Percentiles rank a stretch among this genome's conserved stretches.
phyloP scores from a whole-genome alignment of 2,329 filamentous ascomycete genomes.

The Ophiostoma ulmi region DNA sequence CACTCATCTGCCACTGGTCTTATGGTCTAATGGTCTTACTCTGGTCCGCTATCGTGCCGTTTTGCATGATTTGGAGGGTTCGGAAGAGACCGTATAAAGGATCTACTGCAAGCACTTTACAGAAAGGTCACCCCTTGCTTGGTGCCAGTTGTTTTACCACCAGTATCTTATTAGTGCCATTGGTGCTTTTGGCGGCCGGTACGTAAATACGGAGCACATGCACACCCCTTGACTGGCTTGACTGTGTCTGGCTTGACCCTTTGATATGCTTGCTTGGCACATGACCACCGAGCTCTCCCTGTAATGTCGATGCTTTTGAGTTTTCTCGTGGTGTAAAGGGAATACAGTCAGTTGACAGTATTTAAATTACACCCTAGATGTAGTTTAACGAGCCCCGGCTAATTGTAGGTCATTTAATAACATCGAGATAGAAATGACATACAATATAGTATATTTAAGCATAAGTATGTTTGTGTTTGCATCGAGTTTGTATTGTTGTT shows the following conservation, averaged over 20 bases:
- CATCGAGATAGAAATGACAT: neutral
- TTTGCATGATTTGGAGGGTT: neutral
- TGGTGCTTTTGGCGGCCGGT: neutral
- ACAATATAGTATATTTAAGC: neutral
- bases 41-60: neutral
- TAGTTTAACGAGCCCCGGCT: neutral
- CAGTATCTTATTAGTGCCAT: neutral
- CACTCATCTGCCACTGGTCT: neutral
- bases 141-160: neutral
- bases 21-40: neutral
- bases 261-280: slow-evolving; percentile 1
- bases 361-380: neutral
- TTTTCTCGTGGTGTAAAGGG: neutral
- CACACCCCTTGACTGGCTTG: neutral
- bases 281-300: slow-evolving; percentile 1
- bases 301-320: neutral
- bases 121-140: neutral
- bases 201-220: neutral
- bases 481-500: neutral
- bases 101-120: slow-evolving; percentile 10
- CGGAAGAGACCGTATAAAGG: neutral
- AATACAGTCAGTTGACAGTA: neutral
- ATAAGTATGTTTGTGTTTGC: neutral
- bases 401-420: neutral
- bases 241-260: neutral